phyloP scores from a whole-genome alignment of 305 asterid species.

The Fraxinus greggii region DNA sequence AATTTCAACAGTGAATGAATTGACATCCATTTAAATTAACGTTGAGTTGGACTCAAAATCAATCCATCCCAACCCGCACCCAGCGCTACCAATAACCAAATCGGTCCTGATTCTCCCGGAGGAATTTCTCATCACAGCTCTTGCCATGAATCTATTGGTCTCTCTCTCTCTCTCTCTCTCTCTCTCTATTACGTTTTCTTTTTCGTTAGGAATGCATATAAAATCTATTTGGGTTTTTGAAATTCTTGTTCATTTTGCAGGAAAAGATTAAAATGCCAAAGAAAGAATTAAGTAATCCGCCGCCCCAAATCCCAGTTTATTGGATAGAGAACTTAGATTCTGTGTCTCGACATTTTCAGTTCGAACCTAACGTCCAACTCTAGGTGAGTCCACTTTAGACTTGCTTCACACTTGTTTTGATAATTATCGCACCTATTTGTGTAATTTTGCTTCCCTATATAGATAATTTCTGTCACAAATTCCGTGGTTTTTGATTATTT shows the following conservation, averaged over 20 bases:
- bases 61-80: no score
- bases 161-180: slow-evolving; percentile 19
- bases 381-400: slow-evolving; percentile 40
- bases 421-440: slow-evolving; percentile 16
- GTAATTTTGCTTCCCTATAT: not conserved
- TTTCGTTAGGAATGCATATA: not conserved
- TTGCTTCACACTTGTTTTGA: slow-evolving; percentile 1
- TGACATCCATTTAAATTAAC: no score
- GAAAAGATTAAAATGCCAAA: slow-evolving; percentile 52
- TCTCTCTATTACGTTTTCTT: not conserved
- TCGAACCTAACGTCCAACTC: slow-evolving; percentile 68
- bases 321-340: slow-evolving; percentile 83
- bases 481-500: not conserved
- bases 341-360: slow-evolving; percentile 64
- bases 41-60: no score
- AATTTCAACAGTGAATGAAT: no score
- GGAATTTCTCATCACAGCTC: slow-evolving; percentile 1
- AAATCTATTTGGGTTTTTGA: not conserved
- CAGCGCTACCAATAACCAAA: no score
- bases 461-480: not conserved
- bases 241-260: slow-evolving; percentile 28
- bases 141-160: slow-evolving; percentile 42
- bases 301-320: slow-evolving; percentile 44
- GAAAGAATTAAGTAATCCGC: slow-evolving; percentile 28
- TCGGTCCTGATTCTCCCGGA: slow-evolving; percentile 38